Evolutionary conservation across 106 monocot genomes (phyloP), one percentile per base, ranked within the genome.

Genomic region (Vanilla planifolia): DNA sequence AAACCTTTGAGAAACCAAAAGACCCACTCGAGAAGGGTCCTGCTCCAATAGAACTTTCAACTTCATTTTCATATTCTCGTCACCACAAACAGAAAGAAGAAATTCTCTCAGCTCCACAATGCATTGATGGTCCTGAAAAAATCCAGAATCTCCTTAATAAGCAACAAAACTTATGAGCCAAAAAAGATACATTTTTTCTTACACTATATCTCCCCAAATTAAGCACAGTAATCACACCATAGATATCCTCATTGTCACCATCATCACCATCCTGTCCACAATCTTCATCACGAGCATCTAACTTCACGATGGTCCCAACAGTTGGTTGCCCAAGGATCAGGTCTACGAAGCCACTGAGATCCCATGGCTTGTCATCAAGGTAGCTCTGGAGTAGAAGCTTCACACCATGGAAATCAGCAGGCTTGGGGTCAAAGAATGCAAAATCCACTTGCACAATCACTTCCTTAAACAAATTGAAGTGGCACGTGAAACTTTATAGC

Each of bases 361-460:
- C 84, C 96, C 96, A 98, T 9, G 45, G 46, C 26, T 65, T 70
- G 8, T 79, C 56, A 23, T 85, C 88, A 5, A 98, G 74, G 68
- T 92, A 98, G 3, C 28, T 74, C 13, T 75, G 68, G 22, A 98
- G 72, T 39, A 98, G 69, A 14, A 88, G 67, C 75, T 82, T 84
- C 19, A 92, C 88, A 4, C 96, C 87, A 26, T 73, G 62, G 60
- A 98, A 98, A 57, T 98, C 91, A 5, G 33, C 59, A 11, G 76
- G 79, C 66, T 88, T 98, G 39, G 96, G 96, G 37, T 98, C 96
- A 36, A 85, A 98, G 77, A 98, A 98, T n/a, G 67, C 92, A 57
- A 98, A 85, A 74, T 92, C 88, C 34, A 79, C 87, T 65, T 92
- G 87, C 43, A 98, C 80, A 20, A 62, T 82, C 22, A 71, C 65